Evolutionary conservation across 495 filamentous ascomycete species (phyloP), one percentile per base, ranked within the genome.

Genomic region (Aspergillus conjunctus): DNA sequence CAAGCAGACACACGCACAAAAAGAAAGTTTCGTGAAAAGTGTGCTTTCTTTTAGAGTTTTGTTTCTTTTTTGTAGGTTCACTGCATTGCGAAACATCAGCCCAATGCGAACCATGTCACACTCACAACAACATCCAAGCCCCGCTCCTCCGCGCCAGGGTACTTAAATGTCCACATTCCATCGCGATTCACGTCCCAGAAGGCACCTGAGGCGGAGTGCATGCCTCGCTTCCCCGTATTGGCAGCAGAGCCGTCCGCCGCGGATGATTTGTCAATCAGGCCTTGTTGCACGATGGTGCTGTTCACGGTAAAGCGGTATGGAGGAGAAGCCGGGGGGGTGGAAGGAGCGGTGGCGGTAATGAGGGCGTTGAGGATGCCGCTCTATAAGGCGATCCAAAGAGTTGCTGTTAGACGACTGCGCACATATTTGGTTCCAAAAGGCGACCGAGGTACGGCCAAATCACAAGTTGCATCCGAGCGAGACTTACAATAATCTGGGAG

Each of bases 101-200:
- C 69, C 58, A 83, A 63, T 15, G 76, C 73, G 58, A 97, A 90
- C 94, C 94, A 98, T 49, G 94, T 90, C 59, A 98, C 81, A 71
- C 87, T 92, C 54, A 98, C 82, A 57, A 98, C 91, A 54, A 96
- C 87, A 73, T 97, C 94, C 74, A 98, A 81, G 9, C 93, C 94
- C 80, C 85, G 88, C 70, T 77, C 84, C 75, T 92, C 90, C 20
- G 85, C 88, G 55, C 85, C 91, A 66, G 93, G 89, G 71, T 90
- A 96, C 79, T 98, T 98, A 80, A 87, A 95, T 70, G 87, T 97
- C 91, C 91, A 98, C 89, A 95, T 96, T 54, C 94, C 94, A 68
- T 98, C 94, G 58, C 87, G 91, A 80, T 95, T 93, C 68, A 94
- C 91, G 71, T 98, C 93, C 94, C 94, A 98, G 80, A 89, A 98